A percentile compares a stretch with the other conserved stretches of the same genome.
Evolutionary conservation across 1,284 basidiomycete species (phyloP).

Genomic region (Trichosporon coremiiforme): DNA sequence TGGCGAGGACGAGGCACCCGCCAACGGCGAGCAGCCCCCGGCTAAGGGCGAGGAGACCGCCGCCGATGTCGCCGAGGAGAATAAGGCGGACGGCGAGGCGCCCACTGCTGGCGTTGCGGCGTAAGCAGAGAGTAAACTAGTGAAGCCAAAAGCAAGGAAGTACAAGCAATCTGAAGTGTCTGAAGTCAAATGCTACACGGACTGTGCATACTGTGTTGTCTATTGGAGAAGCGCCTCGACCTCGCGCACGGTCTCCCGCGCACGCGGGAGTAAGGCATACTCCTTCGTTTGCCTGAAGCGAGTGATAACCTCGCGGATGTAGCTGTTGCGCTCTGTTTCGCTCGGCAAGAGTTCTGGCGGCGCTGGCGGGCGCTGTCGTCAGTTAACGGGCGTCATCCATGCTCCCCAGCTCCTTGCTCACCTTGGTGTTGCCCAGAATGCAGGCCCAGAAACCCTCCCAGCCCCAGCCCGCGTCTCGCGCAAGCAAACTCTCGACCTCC

Average conservation of each 20-base stretch:
- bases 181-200: conserved; percentile 1
- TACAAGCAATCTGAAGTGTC: background rate
- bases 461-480: conserved; percentile 59
- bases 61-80: conserved; percentile 5
- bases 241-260: conserved; percentile 31
- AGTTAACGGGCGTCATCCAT: too few species aligned
- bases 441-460: conserved; percentile 55
- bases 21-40: conserved; percentile 14
- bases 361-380: conserved; percentile 38
- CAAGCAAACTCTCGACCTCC: conserved; percentile 57
- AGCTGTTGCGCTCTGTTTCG: conserved; percentile 29
- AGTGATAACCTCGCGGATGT: conserved; percentile 35
- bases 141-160: background rate
- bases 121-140: too few species aligned
- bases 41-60: conserved; percentile 16
- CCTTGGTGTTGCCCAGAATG: conserved; percentile 43
- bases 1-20: conserved; percentile 15
- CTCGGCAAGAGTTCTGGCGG: conserved; percentile 33
- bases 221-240: conserved; percentile 33
- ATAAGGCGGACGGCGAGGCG: background rate
- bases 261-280: conserved; percentile 37
- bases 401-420: conserved; percentile 35
- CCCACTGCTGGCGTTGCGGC: background rate
- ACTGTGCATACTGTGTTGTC: conserved; percentile 12
- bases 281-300: conserved; percentile 38